Base-by-base conservation (phyloP, 345 rosid species). In the Anastatica hierochuntica region DNA sequence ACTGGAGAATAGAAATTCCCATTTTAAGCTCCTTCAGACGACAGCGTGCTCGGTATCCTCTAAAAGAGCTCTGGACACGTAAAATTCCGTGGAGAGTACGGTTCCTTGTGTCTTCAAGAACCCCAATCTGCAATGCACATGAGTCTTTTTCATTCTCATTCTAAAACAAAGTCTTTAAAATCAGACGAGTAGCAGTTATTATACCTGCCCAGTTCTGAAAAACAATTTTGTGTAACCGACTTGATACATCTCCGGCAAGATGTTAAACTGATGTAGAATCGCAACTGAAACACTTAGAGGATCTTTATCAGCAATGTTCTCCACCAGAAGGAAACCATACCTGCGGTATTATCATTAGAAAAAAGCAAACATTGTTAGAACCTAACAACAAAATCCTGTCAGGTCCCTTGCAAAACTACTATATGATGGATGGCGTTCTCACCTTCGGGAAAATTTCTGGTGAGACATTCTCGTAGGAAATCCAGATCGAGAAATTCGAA, bases 231-330 rank as follows among this genome's bases (percentile, higher is more conserved):
- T 92, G 75, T 88, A 92, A 62, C 98, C 97, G 74, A 88, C 98
- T 83, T 88, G 97, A 72, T 88, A 88, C 97, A 92, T 88, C 81
- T 92, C 98, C 2, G 97, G 97, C 76, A 85, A 78, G 60, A 92
- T 85, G 64, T 82, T 78, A 48, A 92, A 88, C 67, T 92, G 98
- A 70, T 92, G 97, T 70, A 92, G 98, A 67, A 92, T 92, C 30
- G 98, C 98, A 69, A 92, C 95, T 20, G 98, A 88, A 53, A 92
- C 95, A 56, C 88, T 75, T 49, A 92, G 90, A 36, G 98, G 92
- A 63, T 92, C 98, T 76, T 77, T 85, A 33, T 90, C 76, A 36
- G 90, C 80, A 59, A 74, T 77, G 60, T 71, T 77, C 63, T 79
- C 95, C 78, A 85, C 65, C 66, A 92, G 75, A 63, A 92, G 95